phyloP scores from a whole-genome alignment of 257 asterid genomes.

The Solanum lignicaule region DNA sequence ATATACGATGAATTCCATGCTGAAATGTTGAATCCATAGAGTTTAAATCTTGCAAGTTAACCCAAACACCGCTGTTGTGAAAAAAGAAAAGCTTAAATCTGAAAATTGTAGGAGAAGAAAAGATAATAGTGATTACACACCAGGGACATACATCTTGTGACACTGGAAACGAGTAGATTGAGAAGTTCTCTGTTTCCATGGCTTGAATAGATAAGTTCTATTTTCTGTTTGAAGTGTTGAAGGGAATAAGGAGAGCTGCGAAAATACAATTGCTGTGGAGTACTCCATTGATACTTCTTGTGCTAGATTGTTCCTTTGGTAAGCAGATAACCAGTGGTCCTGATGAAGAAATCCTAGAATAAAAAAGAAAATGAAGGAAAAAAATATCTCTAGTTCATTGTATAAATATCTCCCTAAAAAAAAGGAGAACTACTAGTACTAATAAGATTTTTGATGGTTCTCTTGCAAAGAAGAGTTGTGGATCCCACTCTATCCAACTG shows the following conservation, averaged over 20 bases:
- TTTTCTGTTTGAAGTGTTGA: slow-evolving; percentile 12
- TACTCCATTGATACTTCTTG: slow-evolving; percentile 27
- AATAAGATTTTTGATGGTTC: neutral
- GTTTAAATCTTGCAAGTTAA: neutral
- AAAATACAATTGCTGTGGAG: slow-evolving; percentile 13
- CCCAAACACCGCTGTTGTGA: neutral
- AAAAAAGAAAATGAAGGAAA: neutral
- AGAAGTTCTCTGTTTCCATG: slow-evolving; percentile 22
- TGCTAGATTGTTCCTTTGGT: neutral
- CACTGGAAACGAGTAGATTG: slow-evolving; percentile 34
- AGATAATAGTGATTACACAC: slow-evolving; percentile 21
- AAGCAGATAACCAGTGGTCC: neutral
- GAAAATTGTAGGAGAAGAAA: neutral
- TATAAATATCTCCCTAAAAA: neutral
- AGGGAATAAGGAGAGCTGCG: slow-evolving; percentile 15
- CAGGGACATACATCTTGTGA: slow-evolving; percentile 89
- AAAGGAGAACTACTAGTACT: neutral
- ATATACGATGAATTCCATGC: neutral
- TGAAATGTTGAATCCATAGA: neutral
- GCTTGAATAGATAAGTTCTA: slow-evolving; percentile 15
- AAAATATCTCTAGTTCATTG: neutral
- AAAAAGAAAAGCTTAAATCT: too few relatives aligned
- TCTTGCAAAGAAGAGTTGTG: neutral
- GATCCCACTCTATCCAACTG: neutral
- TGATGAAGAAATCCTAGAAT: neutral